phyloP scores from a whole-genome alignment of 257 asterid genomes.

The Solanum acaule region DNA sequence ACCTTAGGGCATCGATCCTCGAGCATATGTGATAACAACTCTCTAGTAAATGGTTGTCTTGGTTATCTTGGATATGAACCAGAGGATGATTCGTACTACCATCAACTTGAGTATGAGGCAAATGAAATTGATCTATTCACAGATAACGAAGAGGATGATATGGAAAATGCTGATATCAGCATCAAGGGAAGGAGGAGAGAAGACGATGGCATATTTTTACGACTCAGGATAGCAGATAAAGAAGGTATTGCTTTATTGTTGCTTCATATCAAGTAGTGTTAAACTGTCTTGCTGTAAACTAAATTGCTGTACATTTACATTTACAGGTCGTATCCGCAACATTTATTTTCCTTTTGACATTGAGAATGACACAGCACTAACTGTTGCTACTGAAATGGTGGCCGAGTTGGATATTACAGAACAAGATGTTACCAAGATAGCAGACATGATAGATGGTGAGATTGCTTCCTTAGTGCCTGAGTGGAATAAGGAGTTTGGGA shows the following conservation, averaged over 20 bases:
- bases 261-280: neutral
- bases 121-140: slow-evolving; percentile 48
- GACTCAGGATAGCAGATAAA: slow-evolving; percentile 77
- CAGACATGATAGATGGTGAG: slow-evolving; percentile 75
- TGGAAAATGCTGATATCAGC: slow-evolving; percentile 44
- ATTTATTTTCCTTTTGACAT: slow-evolving; percentile 78
- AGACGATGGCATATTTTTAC: slow-evolving; percentile 55
- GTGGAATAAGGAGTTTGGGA: slow-evolving; percentile 46
- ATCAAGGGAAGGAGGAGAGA: slow-evolving; percentile 62
- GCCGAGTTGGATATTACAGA: slow-evolving; percentile 78
- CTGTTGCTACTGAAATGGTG: slow-evolving; percentile 85
- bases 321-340: slow-evolving; percentile 68
- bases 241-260: slow-evolving; percentile 39
- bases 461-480: slow-evolving; percentile 64
- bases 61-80: slow-evolving; percentile 37
- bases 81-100: slow-evolving; percentile 31
- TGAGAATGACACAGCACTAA: slow-evolving; percentile 59
- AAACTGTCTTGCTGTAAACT: neutral
- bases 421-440: slow-evolving; percentile 71
- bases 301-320: neutral
- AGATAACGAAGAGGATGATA: slow-evolving; percentile 38
- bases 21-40: slow-evolving; percentile 33
- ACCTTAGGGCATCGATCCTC: slow-evolving; percentile 38
- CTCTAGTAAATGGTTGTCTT: slow-evolving; percentile 44
- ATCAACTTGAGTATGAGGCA: slow-evolving; percentile 30